Base-by-base conservation (phyloP, 1,139 yeast species). In the Groenewaldozyma sp. region DNA sequence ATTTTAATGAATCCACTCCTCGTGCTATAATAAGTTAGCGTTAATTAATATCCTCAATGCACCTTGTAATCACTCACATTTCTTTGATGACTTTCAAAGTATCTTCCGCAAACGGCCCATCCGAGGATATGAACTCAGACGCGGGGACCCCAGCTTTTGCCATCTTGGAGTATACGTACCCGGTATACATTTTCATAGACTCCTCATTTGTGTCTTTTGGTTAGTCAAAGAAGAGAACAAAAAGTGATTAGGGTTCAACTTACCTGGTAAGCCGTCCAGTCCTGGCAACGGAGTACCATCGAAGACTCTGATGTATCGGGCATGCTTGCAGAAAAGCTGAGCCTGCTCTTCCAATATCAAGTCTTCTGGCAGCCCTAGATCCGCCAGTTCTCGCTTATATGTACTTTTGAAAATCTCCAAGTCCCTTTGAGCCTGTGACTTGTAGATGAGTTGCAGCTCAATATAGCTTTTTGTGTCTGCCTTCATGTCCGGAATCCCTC, bases 401-500 rank as follows among this genome's bases (percentile, higher is more conserved):
- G 67, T 60, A 0, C 44, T 35, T 3, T 62, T 53, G 46, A 82
- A 70, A 20, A 44, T 41, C 3, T 50, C 43, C 36, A 67, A 64
- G 55, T 87, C 95, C 2, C 45, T 37, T 4, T 50, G 45, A 1
- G 86, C 81, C 51, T 81, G 82, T 1, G 59, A 62, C 17, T 68
- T 62, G 55, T 82, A 87, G 9, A 84, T 51, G 1, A 56, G 56
- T 53, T 79, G 82, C 38, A 91, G 59, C 4, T 53, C 56, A 7
- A 80, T 67, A 55, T 82, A 91, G 39, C 69, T 69, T 11, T 61
- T 61, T 0, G 95, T 79, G 48, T 78, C 78, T 0, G 95, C 74
- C 26, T 83, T 82, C 96, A 91, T 88, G 58, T 88, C 97, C 0
- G 95, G 95, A 10, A 88, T 56, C 1, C 67, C 71, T 0, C 95